Base-by-base conservation (phyloP, 2,329 filamentous ascomycete genomes). In the Alternaria ethzedia region DNA sequence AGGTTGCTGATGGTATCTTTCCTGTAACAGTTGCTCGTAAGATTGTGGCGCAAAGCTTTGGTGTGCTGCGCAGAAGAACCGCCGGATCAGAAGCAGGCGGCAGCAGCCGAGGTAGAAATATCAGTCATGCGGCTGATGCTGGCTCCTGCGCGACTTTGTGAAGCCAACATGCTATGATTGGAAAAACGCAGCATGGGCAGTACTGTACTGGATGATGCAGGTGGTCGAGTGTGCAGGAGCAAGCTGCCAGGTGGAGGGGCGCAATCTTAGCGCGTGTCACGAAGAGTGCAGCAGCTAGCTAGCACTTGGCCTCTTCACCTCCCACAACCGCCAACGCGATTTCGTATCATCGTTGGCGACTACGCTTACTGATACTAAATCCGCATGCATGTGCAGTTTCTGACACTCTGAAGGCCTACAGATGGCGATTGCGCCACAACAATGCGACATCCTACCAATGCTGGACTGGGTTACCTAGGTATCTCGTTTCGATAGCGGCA, bases 221-320 rank as follows among this genome's bases (percentile, higher is more conserved):
- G 32, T 10, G 47, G 17, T 50, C 47, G 47, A 50, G n/a, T 50
- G 10, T 50, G 47, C 26, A 50, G 9, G 28, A 50, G 28, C 20
- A 28, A 30, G 47, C 25, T 28, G 23, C 47, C 6, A 20, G 25
- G 10, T n/a, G 28, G 13, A 50, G 23, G 26, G 23, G n/a, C 21
- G 46, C 36, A 41, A 6, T 41, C 5, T 41, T 41, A 17, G 36
- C 36, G 36, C 36, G n/a, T 41, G 36, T 41, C 36, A 41, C 36
- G 36, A 41, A 17, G 9, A 41, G 36, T 2, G 36, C 36, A 17
- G 36, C 32, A n/a, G 3, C 21, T 4, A n/a, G 10, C 25, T 28
- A 50, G n/a, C 26, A 11, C 25, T 50, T 20, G 6, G 46, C 25
- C 10, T 50, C 10, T 28, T 13, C 26, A 28, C 13, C 20, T 46